A percentile compares a stretch with the other conserved stretches of the same genome.
Evolutionary conservation across 2,329 filamentous ascomycete genomes (phyloP).

Genomic region (Cryoendolithus antarcticus): DNA sequence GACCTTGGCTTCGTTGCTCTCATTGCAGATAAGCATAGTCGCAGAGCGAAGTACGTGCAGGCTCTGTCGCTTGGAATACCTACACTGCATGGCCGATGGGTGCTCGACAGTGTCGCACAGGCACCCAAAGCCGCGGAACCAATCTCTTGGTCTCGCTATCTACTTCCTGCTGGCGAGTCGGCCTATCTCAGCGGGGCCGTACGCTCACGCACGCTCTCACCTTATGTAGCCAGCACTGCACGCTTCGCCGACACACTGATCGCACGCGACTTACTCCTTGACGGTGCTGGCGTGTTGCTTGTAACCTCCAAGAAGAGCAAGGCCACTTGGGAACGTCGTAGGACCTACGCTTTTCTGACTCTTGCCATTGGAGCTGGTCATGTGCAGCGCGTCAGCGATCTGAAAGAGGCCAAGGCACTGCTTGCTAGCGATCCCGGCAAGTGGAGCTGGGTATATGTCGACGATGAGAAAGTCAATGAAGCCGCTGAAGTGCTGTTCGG

Average conservation of each 20-base stretch:
- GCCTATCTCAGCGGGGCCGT: conserved; percentile 63
- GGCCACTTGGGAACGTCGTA: conserved; percentile 44
- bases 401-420: conserved; percentile 51
- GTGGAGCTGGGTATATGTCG: conserved; percentile 73
- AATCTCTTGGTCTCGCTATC: conserved; percentile 56
- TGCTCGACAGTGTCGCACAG: conserved; percentile 53
- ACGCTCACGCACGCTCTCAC: conserved; percentile 56
- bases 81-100: conserved; percentile 72
- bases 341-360: conserved; percentile 68
- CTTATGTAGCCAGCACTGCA: conserved; percentile 47
- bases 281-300: conserved; percentile 59
- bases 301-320: conserved; percentile 48
- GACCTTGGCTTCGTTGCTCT: conserved; percentile 66
- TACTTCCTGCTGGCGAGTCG: conserved; percentile 76
- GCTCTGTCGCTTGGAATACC: conserved; percentile 82
- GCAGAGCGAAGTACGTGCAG: conserved; percentile 87
- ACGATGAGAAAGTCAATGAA: conserved; percentile 45
- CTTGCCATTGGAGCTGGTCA: conserved; percentile 60
- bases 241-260: conserved; percentile 46
- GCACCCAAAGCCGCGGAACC: conserved; percentile 7
- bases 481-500: conserved; percentile 40
- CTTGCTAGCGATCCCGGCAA: conserved; percentile 40
- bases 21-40: conserved; percentile 73
- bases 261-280: conserved; percentile 23
- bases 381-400: conserved; percentile 52